Evolutionary conservation across 2,329 filamentous ascomycete species (phyloP).

Genomic region (Aulographum hederae): DNA sequence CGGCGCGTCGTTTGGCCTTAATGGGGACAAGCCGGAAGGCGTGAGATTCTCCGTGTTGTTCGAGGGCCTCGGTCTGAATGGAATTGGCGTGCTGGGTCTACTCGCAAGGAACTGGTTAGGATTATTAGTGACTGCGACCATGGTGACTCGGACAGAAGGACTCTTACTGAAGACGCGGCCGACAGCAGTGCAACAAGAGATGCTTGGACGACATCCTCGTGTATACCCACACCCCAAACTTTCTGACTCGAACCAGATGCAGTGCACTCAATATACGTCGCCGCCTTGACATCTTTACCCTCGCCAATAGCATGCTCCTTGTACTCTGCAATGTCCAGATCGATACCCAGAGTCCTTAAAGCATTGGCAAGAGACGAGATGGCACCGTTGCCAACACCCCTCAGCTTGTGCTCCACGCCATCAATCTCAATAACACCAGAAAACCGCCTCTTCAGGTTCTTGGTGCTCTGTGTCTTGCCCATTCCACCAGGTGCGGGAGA

Average conservation of each 20-base stretch:
- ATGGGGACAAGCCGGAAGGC: not conserved
- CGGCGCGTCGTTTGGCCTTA: not conserved
- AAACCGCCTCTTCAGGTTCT: slow-evolving; percentile 65
- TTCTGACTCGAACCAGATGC: slow-evolving; percentile 44
- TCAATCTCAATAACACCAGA: slow-evolving; percentile 72
- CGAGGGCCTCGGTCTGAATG: slow-evolving; percentile 39
- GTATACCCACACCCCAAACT: slow-evolving; percentile 82
- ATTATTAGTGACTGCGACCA: slow-evolving; percentile 5
- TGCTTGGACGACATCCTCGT: slow-evolving; percentile 82
- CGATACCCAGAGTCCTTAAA: slow-evolving; percentile 58
- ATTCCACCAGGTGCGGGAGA: slow-evolving; percentile 47
- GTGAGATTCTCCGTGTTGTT: slow-evolving; percentile 18
- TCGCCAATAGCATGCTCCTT: slow-evolving; percentile 86
- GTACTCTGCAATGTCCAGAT: slow-evolving; percentile 84
- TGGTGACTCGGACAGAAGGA: slow-evolving; percentile 1
- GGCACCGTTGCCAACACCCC: slow-evolving; percentile 72
- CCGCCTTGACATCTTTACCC: slow-evolving; percentile 74
- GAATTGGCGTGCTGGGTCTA: slow-evolving; percentile 48
- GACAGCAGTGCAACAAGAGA: slow-evolving; percentile 72
- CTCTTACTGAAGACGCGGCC: slow-evolving; percentile 68
- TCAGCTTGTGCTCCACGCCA: slow-evolving; percentile 57
- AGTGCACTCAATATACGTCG: slow-evolving; percentile 83
- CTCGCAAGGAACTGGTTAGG: slow-evolving; percentile 49
- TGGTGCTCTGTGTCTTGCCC: slow-evolving; percentile 51
- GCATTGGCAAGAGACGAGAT: slow-evolving; percentile 79